Evolutionary conservation across 1,139 yeast genomes (phyloP).

Genomic region (Candida frijolesensis): DNA sequence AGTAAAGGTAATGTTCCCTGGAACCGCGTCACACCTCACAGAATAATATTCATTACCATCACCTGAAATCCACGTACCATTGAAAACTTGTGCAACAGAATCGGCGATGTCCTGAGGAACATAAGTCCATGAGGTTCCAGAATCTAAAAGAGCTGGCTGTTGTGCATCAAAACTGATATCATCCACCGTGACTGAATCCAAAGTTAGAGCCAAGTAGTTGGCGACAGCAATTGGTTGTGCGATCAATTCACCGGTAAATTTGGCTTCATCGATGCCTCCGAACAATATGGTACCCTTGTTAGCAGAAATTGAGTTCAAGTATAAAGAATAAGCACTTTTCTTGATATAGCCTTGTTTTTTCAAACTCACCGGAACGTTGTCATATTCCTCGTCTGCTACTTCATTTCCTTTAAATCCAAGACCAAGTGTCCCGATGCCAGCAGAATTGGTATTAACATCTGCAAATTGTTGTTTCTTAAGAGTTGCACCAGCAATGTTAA

Average conservation of each 20-base stretch:
- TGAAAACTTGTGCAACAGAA: slow-evolving; percentile 23
- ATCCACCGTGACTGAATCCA: neutral
- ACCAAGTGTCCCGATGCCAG: slow-evolving; percentile 22
- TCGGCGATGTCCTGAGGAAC: slow-evolving; percentile 21
- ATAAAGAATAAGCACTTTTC: slow-evolving; percentile 40
- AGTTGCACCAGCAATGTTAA: slow-evolving; percentile 15
- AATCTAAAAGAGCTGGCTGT: slow-evolving; percentile 19
- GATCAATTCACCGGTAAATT: slow-evolving; percentile 24
- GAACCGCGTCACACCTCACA: slow-evolving; percentile 7
- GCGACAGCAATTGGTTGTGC: slow-evolving; percentile 10
- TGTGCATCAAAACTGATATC: neutral
- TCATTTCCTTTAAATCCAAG: slow-evolving; percentile 20
- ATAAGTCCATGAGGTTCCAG: slow-evolving; percentile 33
- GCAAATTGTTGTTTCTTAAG: slow-evolving; percentile 20
- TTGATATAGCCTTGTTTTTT: slow-evolving; percentile 48
- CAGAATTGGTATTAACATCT: slow-evolving; percentile 15
- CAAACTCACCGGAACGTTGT: slow-evolving; percentile 34
- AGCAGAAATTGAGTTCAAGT: slow-evolving; percentile 27
- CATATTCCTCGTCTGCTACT: slow-evolving; percentile 20
- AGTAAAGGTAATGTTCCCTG: slow-evolving; percentile 17
- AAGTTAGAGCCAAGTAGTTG: slow-evolving; percentile 4
- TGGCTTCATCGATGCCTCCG: slow-evolving; percentile 34
- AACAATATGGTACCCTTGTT: slow-evolving; percentile 27
- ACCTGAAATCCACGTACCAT: slow-evolving; percentile 17
- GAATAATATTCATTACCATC: slow-evolving; percentile 6